A percentile compares a stretch with the other conserved stretches of the same genome.
phyloP scores from a whole-genome alignment of 495 filamentous ascomycete species.

The Tuber borchii region DNA sequence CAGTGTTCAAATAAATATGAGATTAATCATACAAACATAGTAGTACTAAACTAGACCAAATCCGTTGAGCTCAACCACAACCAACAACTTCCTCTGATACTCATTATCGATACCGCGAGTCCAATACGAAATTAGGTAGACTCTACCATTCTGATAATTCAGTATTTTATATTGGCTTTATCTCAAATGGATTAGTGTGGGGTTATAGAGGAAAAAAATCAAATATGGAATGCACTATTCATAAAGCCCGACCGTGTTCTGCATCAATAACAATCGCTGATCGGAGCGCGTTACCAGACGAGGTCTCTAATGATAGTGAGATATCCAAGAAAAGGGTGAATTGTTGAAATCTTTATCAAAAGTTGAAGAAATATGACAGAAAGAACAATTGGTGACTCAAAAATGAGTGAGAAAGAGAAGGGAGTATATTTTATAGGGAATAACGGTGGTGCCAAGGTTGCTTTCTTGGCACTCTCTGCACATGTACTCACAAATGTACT shows the following conservation, averaged over 20 bases:
- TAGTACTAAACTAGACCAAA: constrained; percentile 86
- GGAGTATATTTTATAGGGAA: no score
- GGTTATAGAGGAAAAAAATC: constrained; percentile 11
- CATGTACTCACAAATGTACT: no score
- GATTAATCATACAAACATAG: constrained; percentile 49
- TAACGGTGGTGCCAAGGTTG: no score
- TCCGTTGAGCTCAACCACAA: constrained; percentile 83
- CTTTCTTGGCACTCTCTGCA: no score
- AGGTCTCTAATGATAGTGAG: no score
- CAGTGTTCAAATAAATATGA: not conserved
- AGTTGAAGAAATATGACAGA: no score
- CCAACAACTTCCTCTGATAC: constrained; percentile 76
- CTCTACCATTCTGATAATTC: constrained; percentile 89
- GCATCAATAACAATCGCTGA: constrained; percentile 87
- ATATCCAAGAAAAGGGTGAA: no score
- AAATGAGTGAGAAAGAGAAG: no score
- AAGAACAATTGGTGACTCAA: no score
- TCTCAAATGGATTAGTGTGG: constrained; percentile 22
- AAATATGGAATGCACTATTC: constrained; percentile 67
- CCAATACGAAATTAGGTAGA: constrained; percentile 90
- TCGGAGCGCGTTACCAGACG: no score
- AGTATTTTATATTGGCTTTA: constrained; percentile 92
- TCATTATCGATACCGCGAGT: constrained; percentile 88
- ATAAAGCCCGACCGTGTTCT: constrained; percentile 94
- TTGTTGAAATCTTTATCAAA: no score